Conservation (phyloP, 2,329 filamentous ascomycete genomes). For the Pseudogymnoascus sp. region DNA sequence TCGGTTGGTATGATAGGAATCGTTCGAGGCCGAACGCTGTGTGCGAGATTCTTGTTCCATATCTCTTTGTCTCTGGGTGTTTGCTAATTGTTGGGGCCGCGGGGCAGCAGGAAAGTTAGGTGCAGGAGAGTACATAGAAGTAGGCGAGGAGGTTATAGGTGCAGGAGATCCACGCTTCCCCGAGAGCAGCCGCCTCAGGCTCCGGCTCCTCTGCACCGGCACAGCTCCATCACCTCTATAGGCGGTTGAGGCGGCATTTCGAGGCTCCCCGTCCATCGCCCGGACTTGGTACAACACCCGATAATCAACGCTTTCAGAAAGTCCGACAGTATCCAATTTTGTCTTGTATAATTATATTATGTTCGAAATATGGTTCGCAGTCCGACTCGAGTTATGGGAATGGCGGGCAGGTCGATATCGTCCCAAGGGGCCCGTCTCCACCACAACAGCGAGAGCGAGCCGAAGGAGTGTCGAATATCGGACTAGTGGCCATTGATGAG, state of each 20-base stretch:
- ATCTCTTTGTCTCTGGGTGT: not conserved
- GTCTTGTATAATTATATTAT: not conserved
- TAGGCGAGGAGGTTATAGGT: not conserved
- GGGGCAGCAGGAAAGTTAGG: not conserved
- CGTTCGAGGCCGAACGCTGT: constrained; percentile 1
- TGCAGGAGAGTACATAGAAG: not conserved
- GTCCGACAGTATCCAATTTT: not conserved
- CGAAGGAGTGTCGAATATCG: not conserved
- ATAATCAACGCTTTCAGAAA: not conserved
- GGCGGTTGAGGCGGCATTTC: constrained; percentile 4
- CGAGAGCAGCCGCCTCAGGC: not conserved
- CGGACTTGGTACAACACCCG: not conserved
- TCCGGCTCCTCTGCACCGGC: constrained; percentile 2
- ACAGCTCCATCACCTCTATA: constrained; percentile 2
- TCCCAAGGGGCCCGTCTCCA: constrained; percentile 4
- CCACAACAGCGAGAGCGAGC: constrained; percentile 8
- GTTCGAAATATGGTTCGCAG: not conserved
- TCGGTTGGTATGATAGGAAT: not conserved
- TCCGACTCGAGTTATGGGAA: not conserved
- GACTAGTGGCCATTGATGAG: constrained; percentile 4
- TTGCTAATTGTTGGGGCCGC: not conserved
- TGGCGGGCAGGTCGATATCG: constrained; percentile 2
- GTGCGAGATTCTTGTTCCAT: constrained; percentile 1
- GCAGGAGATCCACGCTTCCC: not conserved
- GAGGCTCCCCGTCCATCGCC: constrained; percentile 4